Base-by-base conservation (phyloP, 2,329 filamentous ascomycete species). In the Ophiostoma tasmaniense region DNA sequence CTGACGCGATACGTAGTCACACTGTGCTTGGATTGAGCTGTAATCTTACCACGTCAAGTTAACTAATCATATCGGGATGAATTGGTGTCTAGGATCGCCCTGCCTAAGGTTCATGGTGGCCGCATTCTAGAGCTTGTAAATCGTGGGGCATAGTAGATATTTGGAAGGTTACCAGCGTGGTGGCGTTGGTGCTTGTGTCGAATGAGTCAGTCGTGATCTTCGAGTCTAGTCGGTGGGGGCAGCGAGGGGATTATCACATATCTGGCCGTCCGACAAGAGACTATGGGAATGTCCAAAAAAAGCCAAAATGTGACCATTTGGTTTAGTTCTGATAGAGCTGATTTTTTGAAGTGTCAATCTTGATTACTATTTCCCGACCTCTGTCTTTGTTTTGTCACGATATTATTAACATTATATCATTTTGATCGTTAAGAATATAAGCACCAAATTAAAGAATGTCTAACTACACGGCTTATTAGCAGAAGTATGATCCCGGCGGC, bases 11-110 rank as follows among this genome's bases (percentile, higher is more conserved):
- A 84, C 72, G 82, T 89, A n/a, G 72, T 83, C 84, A 0, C 84
- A 86, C 64, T 86, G 84, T 76, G 84, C 86, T 0, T 88, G 86
- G 78, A 75, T 89, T 70, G 87, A 89, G 73, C 85, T 88, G 74
- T 77, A 89, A 2, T 85, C 84, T 5, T 85, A 83, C 74, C 83
- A 85, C 64, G 78, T 84, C 61, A 79, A 83, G 69, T 50, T 73
- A 2, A 68, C 71, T 0, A 75, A 74, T 22, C 73, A 73, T 70
- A 71, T 71, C 73, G 80, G 68, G 75, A 77, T 71, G 78, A 77
- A 20, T 69, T 78, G 45, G 77, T 75, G 0, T 73, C 74, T 10
- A 71, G 74, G 11, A 74, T 78, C 11, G 78, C 77, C 0, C 72
- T 79, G 50, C 71, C 75, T 37, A 85, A 85, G 72, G 80, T 85